A percentile compares a stretch with the other conserved stretches of the same genome.
Conservation (phyloP, 2,329 filamentous ascomycete species). For the Venturiaceae sp. region DNA sequence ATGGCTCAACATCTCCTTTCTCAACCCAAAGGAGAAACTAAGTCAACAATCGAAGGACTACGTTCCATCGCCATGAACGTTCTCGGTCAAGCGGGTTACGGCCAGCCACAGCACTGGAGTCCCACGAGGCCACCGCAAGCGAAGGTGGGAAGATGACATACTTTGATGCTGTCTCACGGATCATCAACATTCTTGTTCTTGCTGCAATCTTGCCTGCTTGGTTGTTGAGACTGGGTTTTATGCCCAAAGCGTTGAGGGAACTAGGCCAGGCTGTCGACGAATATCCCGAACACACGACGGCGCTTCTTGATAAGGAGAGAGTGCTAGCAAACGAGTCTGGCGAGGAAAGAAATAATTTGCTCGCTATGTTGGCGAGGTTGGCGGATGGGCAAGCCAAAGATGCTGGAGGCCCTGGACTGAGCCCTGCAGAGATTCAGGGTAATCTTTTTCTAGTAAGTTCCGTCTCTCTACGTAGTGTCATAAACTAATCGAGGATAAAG, state of each 20-base stretch:
- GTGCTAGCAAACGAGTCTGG: background rate
- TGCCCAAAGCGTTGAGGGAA: background rate
- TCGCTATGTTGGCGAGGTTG: background rate
- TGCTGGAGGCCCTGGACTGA: background rate
- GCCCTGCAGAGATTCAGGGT: conserved; percentile 2
- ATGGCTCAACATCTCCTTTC: background rate
- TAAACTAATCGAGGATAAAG: background rate
- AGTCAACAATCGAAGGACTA: background rate
- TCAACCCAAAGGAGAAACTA: background rate
- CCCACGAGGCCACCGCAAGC: background rate
- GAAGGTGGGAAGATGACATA: background rate
- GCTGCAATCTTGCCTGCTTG: background rate
- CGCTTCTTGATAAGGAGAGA: background rate
- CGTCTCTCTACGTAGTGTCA: too few species aligned
- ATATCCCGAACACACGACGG: background rate
- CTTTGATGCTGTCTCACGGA: background rate
- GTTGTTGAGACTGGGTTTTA: background rate
- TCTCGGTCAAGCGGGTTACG: conserved; percentile 1
- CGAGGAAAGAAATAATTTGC: background rate
- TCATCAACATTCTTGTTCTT: background rate
- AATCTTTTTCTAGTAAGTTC: conserved; percentile 2
- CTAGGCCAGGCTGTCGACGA: background rate
- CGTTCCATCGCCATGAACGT: conserved; percentile 4
- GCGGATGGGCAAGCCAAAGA: background rate
- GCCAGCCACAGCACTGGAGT: background rate